Conservation (phyloP, 495 filamentous ascomycete species). For the Aspergillus sclerotioniger region DNA sequence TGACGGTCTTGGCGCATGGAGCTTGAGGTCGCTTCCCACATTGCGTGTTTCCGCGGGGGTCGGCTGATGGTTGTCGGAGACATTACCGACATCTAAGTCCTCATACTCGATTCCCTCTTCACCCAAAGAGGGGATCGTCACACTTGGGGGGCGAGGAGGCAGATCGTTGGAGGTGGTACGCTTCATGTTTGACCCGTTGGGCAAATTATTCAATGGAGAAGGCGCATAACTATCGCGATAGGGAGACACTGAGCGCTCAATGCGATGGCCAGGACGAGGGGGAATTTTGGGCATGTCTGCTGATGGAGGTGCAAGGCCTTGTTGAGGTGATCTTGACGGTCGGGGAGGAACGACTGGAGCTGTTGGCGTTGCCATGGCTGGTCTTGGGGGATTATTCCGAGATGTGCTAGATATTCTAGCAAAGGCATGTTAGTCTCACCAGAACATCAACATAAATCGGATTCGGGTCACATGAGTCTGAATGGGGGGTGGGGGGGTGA, state of each 20-base stretch:
- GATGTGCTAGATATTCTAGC: conserved; percentile 3
- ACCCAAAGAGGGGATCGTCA: conserved; percentile 78
- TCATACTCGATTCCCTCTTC: conserved; percentile 90
- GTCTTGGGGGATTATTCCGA: conserved; percentile 7
- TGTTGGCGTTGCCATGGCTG: conserved; percentile 47
- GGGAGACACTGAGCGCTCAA: conserved; percentile 78
- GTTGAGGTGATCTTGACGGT: conserved; percentile 49
- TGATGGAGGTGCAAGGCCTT: conserved; percentile 27
- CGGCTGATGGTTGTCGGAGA: conserved; percentile 39
- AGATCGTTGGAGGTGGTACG: conserved; percentile 50
- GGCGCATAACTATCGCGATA: conserved; percentile 74
- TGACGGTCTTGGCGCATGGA: conserved; percentile 89
- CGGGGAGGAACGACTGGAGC: conserved; percentile 48
- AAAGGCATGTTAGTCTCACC: background rate
- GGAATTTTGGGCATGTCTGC: conserved; percentile 54
- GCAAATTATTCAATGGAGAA: conserved; percentile 77
- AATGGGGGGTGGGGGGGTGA: background rate
- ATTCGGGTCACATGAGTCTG: background rate
- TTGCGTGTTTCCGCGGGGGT: conserved; percentile 67
- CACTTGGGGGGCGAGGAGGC: conserved; percentile 66
- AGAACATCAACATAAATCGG: background rate
- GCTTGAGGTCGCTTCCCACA: conserved; percentile 74
- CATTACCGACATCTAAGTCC: conserved; percentile 48
- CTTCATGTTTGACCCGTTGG: conserved; percentile 44
- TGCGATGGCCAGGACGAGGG: conserved; percentile 66